Conservation (phyloP, 768 basidiomycete genomes). For the Serendipita sp. region DNA sequence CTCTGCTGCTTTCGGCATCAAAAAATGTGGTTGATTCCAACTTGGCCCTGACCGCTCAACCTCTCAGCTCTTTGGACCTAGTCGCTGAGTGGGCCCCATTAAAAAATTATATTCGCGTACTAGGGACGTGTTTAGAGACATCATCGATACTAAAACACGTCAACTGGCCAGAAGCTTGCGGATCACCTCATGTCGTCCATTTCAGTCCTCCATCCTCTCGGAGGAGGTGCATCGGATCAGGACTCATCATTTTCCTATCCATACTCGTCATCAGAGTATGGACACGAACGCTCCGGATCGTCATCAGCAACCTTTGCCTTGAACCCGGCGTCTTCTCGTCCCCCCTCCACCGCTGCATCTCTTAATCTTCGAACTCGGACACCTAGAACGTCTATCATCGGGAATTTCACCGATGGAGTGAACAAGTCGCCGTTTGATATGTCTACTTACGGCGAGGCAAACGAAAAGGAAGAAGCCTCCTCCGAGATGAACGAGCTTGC, state of each 20-base stretch:
- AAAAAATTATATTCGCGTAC: too few species aligned
- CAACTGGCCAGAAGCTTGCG: not conserved
- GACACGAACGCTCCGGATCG: not conserved
- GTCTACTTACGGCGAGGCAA: not conserved
- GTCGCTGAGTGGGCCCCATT: too few species aligned
- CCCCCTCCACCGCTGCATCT: not conserved
- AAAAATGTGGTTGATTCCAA: too few species aligned
- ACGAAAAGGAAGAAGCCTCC: not conserved
- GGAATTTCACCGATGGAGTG: not conserved
- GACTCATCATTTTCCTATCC: not conserved
- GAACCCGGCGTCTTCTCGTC: conserved; percentile 4
- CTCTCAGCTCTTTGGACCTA: too few species aligned
- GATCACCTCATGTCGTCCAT: not conserved
- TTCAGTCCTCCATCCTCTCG: not conserved
- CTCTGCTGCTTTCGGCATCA: not conserved
- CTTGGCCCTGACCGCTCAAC: too few species aligned
- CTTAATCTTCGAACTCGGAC: not conserved
- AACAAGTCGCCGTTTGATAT: not conserved
- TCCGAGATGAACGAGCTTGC: not conserved
- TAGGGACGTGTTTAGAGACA: too few species aligned
- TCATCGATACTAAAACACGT: not conserved
- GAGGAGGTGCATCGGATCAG: not conserved
- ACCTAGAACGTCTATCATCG: conserved; percentile 1
- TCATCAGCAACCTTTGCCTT: not conserved
- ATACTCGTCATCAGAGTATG: not conserved